Conservation (phyloP, 2,329 filamentous ascomycete species). For the Xylaria sp. region DNA sequence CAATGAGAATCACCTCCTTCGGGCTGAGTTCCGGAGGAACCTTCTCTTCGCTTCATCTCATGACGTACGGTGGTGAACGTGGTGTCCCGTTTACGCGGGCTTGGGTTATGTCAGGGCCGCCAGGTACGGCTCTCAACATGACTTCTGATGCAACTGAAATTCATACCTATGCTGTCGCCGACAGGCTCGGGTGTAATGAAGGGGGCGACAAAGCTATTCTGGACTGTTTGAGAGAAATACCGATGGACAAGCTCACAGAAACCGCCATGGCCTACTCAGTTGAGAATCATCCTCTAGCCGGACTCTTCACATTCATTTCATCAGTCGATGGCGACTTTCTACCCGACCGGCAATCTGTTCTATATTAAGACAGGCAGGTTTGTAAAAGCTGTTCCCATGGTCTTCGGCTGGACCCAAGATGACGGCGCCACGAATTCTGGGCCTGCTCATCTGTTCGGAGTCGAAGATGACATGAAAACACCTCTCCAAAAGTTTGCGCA, state of each 20-base stretch:
- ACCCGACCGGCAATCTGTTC: slow-evolving; percentile 41
- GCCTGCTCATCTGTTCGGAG: slow-evolving; percentile 38
- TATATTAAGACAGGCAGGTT: slow-evolving; percentile 43
- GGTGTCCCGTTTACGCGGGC: slow-evolving; percentile 50
- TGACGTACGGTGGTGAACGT: slow-evolving; percentile 31
- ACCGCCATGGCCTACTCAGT: slow-evolving; percentile 46
- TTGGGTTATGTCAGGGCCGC: slow-evolving; percentile 52
- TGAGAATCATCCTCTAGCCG: slow-evolving; percentile 43
- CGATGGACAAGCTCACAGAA: slow-evolving; percentile 42
- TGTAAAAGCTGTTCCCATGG: slow-evolving; percentile 43
- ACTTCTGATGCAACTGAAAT: slow-evolving; percentile 46
- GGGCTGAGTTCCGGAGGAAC: slow-evolving; percentile 18
- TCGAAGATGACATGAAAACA: slow-evolving; percentile 43
- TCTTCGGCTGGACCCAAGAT: slow-evolving; percentile 47
- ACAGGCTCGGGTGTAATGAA: slow-evolving; percentile 37
- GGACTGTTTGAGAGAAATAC: slow-evolving; percentile 41
- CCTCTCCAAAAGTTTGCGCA: slow-evolving; percentile 40
- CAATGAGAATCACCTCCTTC: slow-evolving; percentile 11
- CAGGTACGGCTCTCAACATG: slow-evolving; percentile 50
- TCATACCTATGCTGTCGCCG: slow-evolving; percentile 46
- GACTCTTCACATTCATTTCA: slow-evolving; percentile 47
- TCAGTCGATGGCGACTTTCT: slow-evolving; percentile 47
- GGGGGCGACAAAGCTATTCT: slow-evolving; percentile 36
- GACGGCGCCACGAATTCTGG: slow-evolving; percentile 46
- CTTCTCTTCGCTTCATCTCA: slow-evolving; percentile 10